Percentiles rank a stretch among this genome's conserved stretches.
Conservation (phyloP, 2,329 filamentous ascomycete species). For the Sarocladiaceae sp. region DNA sequence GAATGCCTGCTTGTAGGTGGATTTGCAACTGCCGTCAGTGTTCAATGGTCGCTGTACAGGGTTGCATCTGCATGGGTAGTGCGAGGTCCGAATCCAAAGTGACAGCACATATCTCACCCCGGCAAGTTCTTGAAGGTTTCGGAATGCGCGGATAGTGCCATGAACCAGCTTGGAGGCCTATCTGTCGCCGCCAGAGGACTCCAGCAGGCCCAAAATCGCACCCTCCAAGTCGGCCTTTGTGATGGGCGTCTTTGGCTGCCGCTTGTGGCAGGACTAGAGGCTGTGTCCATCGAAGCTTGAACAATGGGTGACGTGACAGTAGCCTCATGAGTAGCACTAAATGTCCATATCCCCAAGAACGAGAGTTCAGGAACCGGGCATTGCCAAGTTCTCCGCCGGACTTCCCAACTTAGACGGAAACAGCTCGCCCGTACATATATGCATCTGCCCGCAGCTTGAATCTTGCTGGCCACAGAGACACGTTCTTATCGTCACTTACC, state of each 20-base stretch:
- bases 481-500: no score
- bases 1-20: not conserved
- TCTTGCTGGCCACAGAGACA: no score
- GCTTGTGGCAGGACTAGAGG: not conserved
- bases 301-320: not conserved
- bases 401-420: not conserved
- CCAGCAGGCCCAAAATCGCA: no score
- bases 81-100: not conserved
- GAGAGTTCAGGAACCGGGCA: not conserved
- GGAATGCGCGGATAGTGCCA: constrained; percentile 3
- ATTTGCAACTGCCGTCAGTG: not conserved
- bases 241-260: not conserved
- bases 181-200: no score
- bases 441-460: not conserved
- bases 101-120: not conserved
- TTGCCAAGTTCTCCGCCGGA: not conserved
- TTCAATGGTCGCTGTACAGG: not conserved
- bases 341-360: no score
- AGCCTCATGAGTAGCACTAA: no score
- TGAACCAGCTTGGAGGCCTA: no score
- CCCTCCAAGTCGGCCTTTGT: no score
- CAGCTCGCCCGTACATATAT: not conserved
- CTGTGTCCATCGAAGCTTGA: not conserved
- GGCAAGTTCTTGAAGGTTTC: not conserved
- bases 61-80: not conserved